Evolutionary conservation across 257 asterid species (phyloP).

Genomic region (Jaltomata sinuosa): DNA sequence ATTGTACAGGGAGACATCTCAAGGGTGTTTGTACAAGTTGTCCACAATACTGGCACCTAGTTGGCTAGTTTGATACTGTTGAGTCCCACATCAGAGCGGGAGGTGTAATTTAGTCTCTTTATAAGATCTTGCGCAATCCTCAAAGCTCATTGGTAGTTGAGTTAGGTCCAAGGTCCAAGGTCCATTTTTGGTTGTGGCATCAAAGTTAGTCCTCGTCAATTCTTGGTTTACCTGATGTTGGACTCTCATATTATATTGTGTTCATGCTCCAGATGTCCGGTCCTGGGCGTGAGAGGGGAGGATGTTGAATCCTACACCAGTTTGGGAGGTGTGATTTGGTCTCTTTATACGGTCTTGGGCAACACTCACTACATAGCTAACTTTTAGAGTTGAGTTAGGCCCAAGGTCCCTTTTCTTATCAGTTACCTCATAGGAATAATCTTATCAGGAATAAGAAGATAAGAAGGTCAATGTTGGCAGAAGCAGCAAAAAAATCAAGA

Average conservation of each 20-base stretch:
- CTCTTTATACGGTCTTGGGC: not conserved
- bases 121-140: not conserved
- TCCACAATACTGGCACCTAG: not conserved
- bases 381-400: not conserved
- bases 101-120: not conserved
- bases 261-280: not conserved
- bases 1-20: not conserved
- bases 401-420: not conserved
- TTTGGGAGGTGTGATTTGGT: not conserved
- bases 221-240: not conserved
- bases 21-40: not conserved
- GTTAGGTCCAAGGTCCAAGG: not conserved
- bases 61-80: not conserved
- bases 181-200: not conserved
- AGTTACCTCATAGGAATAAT: not conserved
- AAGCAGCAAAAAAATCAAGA: not conserved
- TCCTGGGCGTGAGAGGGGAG: not conserved
- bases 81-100: not conserved
- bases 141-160: not conserved
- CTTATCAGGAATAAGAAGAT: not conserved
- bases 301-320: not conserved
- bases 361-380: not conserved
- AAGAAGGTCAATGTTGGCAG: not conserved
- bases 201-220: not conserved
- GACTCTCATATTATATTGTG: not conserved